Base-by-base conservation (phyloP, 225 moss, liverwort and hornwort genomes). In the Thuidium tamariscinum region DNA sequence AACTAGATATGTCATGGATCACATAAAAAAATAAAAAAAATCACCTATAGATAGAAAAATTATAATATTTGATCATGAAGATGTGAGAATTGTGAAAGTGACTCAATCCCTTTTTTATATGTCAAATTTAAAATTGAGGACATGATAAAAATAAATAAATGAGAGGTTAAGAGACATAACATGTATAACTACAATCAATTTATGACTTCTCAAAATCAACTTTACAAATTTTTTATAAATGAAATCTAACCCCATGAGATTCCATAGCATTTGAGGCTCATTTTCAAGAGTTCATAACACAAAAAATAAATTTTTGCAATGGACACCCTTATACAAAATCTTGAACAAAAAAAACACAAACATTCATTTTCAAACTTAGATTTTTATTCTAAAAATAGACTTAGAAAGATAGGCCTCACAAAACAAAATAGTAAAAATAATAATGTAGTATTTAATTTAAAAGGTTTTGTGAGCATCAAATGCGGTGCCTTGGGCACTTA, bases 171-270 rank as follows among this genome's bases (percentile, higher is more conserved):
- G 29, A 5, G 7, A 12, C 4, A 34, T 12, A 23, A 15, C 6
- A 15, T 15, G 6, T n/a, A 9, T 15, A 36, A 23, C 9, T 16
- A 54, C 14, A 36, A 36, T 75, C n/a, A 54, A 9, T 23, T 23
- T 5, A 36, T 25, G 0, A 0, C 9, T 54, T 54, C 5, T 75
- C 36, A 54, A 75, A 52, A 52, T 36, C 15, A 75, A 52, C 9
- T 23, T 0, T 23, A 5, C 0, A 0, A 9, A n/a, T n/a, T 51
- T 51, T 49, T 1, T 13, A n/a, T 2, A 3, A n/a, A n/a, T 8
- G 2, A 15, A 75, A 14, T 22, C 11, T 36, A 22, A 75, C 4
- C 34, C 1, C 7, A 4, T 3, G 5, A 44, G 2, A 25, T 54
- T n/a, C 2, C 36, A 54, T 55, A n/a, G 9, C 22, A 52, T 9